These are phyloP conservation scores for Rhizopogon salebrosus DNA, from an alignment of 768 basidiomycete species.

Conservation along the genomic window DNA sequence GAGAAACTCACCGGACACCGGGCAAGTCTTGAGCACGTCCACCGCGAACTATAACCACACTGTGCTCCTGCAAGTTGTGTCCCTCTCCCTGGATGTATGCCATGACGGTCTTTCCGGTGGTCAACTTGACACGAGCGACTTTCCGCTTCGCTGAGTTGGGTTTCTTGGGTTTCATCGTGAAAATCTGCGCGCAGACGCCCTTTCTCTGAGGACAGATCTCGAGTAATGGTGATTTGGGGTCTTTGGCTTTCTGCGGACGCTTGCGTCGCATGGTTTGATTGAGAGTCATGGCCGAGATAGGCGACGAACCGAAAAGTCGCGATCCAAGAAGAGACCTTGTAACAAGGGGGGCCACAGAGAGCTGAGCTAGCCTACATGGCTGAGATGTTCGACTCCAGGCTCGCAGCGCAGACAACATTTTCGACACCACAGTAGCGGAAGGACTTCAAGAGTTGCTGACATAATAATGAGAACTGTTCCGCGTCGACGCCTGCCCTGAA, in stretches of 20 bases:
- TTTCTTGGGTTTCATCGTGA: constrained; percentile 88
- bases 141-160: constrained; percentile 99
- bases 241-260: constrained; percentile 42
- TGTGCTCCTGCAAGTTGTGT: constrained; percentile 96
- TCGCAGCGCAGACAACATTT: constrained; percentile 25
- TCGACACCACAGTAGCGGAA: not conserved
- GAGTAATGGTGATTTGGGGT: constrained; percentile 71
- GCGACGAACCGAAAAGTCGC: constrained; percentile 60
- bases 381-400: constrained; percentile 9
- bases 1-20: constrained; percentile 74
- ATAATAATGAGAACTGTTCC: constrained; percentile 8
- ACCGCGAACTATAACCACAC: constrained; percentile 91
- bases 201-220: constrained; percentile 80
- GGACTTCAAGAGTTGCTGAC: not conserved
- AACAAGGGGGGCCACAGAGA: not conserved
- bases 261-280: constrained; percentile 87
- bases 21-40: constrained; percentile 97
- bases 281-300: constrained; percentile 59
- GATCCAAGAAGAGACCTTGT: constrained; percentile 18
- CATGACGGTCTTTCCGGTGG: constrained; percentile 82
- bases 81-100: constrained; percentile 98
- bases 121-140: constrained; percentile 89
- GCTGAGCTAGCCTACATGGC: constrained; percentile 13
- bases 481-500: constrained; percentile 28
- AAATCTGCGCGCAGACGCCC: constrained; percentile 81